Evolutionary conservation across 106 monocot genomes (phyloP).

Genomic region (Cymbidium sinense): DNA sequence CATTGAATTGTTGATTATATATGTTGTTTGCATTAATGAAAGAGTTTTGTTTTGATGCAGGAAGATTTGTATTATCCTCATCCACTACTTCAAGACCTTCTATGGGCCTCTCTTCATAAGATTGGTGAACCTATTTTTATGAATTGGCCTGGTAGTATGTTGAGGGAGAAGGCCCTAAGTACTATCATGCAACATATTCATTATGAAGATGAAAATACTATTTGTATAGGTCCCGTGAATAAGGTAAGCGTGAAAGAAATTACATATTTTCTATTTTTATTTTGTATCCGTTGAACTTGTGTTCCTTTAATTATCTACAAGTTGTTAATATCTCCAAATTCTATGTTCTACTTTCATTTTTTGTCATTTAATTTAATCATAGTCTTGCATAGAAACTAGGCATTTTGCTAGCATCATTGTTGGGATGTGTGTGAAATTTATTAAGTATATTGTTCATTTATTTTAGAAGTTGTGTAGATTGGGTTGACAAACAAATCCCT

Average conservation of each 20-base stretch:
- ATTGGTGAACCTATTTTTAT: slow-evolving; percentile 71
- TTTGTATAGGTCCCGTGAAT: slow-evolving; percentile 85
- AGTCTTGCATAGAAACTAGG: too few relatives aligned
- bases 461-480: too few relatives aligned
- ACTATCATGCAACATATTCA: too few relatives aligned
- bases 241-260: slow-evolving; percentile 46
- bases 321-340: neutral
- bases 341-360: neutral
- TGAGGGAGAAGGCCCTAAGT: slow-evolving; percentile 76
- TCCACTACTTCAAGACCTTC: slow-evolving; percentile 61
- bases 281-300: slow-evolving; percentile 1
- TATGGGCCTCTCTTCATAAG: slow-evolving; percentile 76
- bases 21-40: neutral
- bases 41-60: slow-evolving; percentile 31
- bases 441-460: too few relatives aligned
- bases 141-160: slow-evolving; percentile 61
- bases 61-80: too few relatives aligned
- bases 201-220: slow-evolving; percentile 94
- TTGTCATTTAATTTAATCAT: neutral
- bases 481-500: too few relatives aligned
- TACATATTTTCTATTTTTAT: neutral
- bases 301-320: neutral
- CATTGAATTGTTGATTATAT: neutral
- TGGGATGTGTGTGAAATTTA: too few relatives aligned
- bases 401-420: too few relatives aligned